A percentile compares a stretch with the other conserved stretches of the same genome.
Conservation (phyloP, 768 basidiomycete genomes). For the Boletus insuetus region DNA sequence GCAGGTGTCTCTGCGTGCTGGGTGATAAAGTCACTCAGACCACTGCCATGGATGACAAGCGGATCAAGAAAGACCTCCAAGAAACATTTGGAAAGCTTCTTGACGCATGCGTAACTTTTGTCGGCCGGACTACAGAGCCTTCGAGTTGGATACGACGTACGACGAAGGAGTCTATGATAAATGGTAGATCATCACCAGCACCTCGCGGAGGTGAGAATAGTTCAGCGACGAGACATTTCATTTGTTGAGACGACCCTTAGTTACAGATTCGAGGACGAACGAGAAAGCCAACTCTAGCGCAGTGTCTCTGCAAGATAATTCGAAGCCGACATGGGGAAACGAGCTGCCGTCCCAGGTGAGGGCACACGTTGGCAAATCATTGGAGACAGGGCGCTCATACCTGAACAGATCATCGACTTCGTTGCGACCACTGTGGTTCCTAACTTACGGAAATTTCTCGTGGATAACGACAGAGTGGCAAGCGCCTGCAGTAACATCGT, state of each 20-base stretch:
- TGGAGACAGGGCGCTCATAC: constrained; percentile 2
- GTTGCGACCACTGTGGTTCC: constrained; percentile 69
- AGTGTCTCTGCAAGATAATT: constrained; percentile 35
- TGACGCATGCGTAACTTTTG: constrained; percentile 72
- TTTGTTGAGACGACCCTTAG: constrained; percentile 7
- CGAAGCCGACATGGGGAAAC: constrained; percentile 26
- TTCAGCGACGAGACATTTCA: neutral
- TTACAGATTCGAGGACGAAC: constrained; percentile 46
- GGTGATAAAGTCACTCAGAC: constrained; percentile 87
- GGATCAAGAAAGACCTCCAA: constrained; percentile 88
- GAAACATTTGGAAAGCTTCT: constrained; percentile 85
- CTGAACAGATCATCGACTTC: constrained; percentile 64
- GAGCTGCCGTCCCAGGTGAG: constrained; percentile 31
- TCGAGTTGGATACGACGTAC: constrained; percentile 76
- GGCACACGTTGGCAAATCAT: constrained; percentile 14
- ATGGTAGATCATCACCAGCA: constrained; percentile 71
- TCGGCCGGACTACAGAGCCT: constrained; percentile 70
- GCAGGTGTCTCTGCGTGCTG: constrained; percentile 72
- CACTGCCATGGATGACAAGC: constrained; percentile 85
- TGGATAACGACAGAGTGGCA: constrained; percentile 81
- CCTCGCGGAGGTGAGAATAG: constrained; percentile 47
- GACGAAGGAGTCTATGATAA: constrained; percentile 61
- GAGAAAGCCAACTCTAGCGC: constrained; percentile 56
- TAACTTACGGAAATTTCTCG: constrained; percentile 70
- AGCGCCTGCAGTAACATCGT: constrained; percentile 80